These are phyloP conservation scores for Phytomonas sp. DNA, from an alignment of 208 protist genomes.

Conservation along the genomic window DNA sequence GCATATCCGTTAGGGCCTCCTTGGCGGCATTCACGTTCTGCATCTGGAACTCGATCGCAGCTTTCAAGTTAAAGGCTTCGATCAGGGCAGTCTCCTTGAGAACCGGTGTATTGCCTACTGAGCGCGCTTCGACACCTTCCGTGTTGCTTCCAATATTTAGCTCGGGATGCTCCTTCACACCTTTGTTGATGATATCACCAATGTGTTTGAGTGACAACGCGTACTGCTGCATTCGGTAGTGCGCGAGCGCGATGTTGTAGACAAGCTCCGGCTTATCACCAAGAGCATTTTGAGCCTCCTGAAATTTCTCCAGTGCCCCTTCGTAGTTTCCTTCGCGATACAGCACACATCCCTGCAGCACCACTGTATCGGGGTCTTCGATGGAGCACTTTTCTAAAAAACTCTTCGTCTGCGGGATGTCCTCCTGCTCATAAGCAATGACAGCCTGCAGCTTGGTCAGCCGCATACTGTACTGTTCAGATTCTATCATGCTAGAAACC, in stretches of 20 bases:
- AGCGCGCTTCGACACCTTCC: constrained; percentile 89
- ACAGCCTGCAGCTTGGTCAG: constrained; percentile 87
- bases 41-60: constrained; percentile 94
- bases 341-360: constrained; percentile 87
- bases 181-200: constrained; percentile 93
- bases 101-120: constrained; percentile 93
- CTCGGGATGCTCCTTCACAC: constrained; percentile 93
- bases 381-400: constrained; percentile 77
- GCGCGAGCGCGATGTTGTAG: constrained; percentile 96
- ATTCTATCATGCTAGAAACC: constrained; percentile 75
- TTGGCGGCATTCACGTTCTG: constrained; percentile 87
- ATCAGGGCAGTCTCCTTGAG: constrained; percentile 94
- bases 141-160: constrained; percentile 90
- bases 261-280: constrained; percentile 88
- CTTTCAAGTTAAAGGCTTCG: constrained; percentile 97
- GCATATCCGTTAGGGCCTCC: constrained; percentile 96
- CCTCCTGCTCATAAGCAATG: constrained; percentile 91
- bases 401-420: constrained; percentile 85
- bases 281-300: constrained; percentile 84
- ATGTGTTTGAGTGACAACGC: constrained; percentile 90
- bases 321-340: constrained; percentile 91
- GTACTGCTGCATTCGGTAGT: constrained; percentile 94
- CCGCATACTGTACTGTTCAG: constrained; percentile 62
- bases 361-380: constrained; percentile 83
- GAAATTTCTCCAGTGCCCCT: constrained; percentile 89